Evolutionary conservation across 2,329 filamentous ascomycete species (phyloP), one percentile per base, ranked within the genome.

Genomic region (Cryphonectria carpinicola): DNA sequence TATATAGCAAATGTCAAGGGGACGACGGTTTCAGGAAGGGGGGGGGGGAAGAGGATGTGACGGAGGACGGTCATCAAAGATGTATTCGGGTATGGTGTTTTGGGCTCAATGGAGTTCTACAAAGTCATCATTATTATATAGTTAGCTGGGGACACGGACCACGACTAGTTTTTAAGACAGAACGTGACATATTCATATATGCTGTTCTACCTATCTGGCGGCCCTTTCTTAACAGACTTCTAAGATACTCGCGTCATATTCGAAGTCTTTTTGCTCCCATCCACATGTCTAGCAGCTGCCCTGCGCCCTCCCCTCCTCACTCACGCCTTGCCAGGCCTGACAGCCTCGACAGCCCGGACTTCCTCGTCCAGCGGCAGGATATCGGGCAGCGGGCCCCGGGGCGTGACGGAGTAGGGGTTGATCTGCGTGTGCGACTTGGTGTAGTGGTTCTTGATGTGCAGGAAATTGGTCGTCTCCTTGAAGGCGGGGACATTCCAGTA

Each of bases 381-480:
- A 82, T 97, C 87, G 54, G 95, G 95, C 77, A 94, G 76, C 6
- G 96, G 95, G 0, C 95, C 95, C 22, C 97, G 78, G 0, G 95
- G 95, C 35, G 94, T 95, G 78, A 99, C 97, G 54, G 85, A 84
- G 65, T 84, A 80, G 22, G 89, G 90, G 80, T 92, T 92, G 78
- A 92, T 91, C 82, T 92, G 86, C 13, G 84, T 85, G 76, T 90
- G 87, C 74, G 86, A 89, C 76, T 85, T 83, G 72, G 88, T 89
- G 79, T 88, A 89, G 79, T 91, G 89, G 80, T 84, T 92, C 88
- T 97, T 98, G 84, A 98, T 98, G 82, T 99, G 96, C 80, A 97
- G 89, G 80, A 97, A 97, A 80, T 98, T 88, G 32, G 95, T 97
- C 72, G 94, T 96, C 66, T 92, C 88, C 73, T 84, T 84, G 83